Evolutionary conservation across 1,284 basidiomycete species (phyloP).

Genomic region (Ustilago vetiveriae): DNA sequence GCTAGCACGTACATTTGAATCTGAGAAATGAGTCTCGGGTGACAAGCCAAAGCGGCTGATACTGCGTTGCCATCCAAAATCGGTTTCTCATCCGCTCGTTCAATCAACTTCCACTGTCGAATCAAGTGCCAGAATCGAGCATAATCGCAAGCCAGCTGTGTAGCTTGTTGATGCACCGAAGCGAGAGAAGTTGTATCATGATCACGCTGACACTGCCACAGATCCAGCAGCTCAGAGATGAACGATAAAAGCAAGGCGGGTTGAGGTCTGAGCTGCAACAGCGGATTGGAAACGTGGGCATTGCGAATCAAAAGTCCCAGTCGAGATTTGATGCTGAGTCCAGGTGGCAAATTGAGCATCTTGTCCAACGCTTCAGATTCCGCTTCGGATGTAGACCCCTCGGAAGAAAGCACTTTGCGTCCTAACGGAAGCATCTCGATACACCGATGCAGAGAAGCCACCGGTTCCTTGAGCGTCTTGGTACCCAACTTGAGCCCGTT

Average conservation of each 20-base stretch:
- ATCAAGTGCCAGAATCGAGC: constrained; percentile 44
- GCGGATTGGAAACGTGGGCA: constrained; percentile 24
- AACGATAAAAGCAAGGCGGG: constrained; percentile 48
- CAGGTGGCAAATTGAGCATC: constrained; percentile 23
- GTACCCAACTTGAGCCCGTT: constrained; percentile 63
- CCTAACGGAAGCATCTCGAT: constrained; percentile 31
- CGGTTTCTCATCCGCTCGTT: constrained; percentile 43
- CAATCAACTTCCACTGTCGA: constrained; percentile 21
- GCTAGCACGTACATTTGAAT: constrained; percentile 54
- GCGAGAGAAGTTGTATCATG: constrained; percentile 17
- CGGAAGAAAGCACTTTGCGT: constrained; percentile 21
- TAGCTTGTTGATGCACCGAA: constrained; percentile 8
- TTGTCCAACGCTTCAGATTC: constrained; percentile 18
- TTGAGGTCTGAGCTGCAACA: constrained; percentile 33
- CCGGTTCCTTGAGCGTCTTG: constrained; percentile 56
- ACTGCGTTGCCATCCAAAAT: constrained; percentile 58
- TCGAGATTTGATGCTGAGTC: constrained; percentile 29
- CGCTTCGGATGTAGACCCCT: background rate
- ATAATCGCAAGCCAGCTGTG: constrained; percentile 25
- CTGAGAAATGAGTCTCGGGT: constrained; percentile 45
- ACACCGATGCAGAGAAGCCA: constrained; percentile 28
- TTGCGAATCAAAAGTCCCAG: constrained; percentile 50
- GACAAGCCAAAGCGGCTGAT: constrained; percentile 35
- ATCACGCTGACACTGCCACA: constrained; percentile 13
- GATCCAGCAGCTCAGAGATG: constrained; percentile 27